A percentile compares a stretch with the other conserved stretches of the same genome.
Conservation (phyloP, 352 stramenopile genomes). For the Phytophthora idaei region DNA sequence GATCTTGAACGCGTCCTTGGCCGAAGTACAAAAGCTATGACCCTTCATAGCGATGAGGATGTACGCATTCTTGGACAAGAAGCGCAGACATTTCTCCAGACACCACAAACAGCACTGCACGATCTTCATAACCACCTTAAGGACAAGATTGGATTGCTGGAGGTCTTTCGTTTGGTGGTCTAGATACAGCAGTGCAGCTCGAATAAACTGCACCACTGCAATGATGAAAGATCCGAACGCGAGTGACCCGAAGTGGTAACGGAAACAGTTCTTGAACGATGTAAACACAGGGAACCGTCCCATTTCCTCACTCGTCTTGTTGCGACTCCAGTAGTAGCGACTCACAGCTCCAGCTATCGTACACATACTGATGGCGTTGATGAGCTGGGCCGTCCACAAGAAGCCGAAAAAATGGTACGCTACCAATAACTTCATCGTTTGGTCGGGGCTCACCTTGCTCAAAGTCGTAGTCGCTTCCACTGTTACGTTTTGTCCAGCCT, state of each 20-base stretch:
- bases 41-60: constrained; percentile 88
- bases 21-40: constrained; percentile 79
- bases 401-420: constrained; percentile 94
- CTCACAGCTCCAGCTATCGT: constrained; percentile 92
- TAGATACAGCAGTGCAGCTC: constrained; percentile 91
- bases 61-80: constrained; percentile 98
- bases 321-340: constrained; percentile 93
- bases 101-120: constrained; percentile 96
- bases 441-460: constrained; percentile 51
- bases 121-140: constrained; percentile 86
- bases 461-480: constrained; percentile 30
- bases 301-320: constrained; percentile 69
- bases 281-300: constrained; percentile 64
- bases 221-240: constrained; percentile 97
- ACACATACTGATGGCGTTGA: constrained; percentile 96
- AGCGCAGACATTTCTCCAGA: constrained; percentile 94
- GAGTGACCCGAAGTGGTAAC: constrained; percentile 96
- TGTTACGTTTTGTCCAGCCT: constrained; percentile 19
- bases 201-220: constrained; percentile 95
- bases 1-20: constrained; percentile 94
- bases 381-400: constrained; percentile 96
- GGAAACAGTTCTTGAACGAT: constrained; percentile 80
- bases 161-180: constrained; percentile 92
- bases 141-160: constrained; percentile 72
- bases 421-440: constrained; percentile 73